Percentiles rank a stretch among this genome's conserved stretches.
Evolutionary conservation across 2,329 filamentous ascomycete species (phyloP).

Genomic region (Zymoseptoria pseudotritici): DNA sequence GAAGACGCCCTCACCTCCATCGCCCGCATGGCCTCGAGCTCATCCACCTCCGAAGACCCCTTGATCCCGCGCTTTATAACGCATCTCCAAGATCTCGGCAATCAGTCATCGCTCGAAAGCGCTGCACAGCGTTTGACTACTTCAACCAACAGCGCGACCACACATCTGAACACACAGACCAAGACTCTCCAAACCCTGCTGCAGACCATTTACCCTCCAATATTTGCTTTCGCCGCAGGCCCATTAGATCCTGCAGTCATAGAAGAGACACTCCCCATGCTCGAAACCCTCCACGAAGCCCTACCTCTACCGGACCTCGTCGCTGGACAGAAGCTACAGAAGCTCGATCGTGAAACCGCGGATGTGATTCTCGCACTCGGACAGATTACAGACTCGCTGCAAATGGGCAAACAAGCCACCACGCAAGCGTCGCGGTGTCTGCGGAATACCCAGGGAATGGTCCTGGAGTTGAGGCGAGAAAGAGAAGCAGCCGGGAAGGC

Average conservation of each 20-base stretch:
- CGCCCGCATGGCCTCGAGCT: conserved; percentile 27
- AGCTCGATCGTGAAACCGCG: conserved; percentile 57
- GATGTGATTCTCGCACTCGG: conserved; percentile 74
- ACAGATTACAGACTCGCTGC: conserved; percentile 80
- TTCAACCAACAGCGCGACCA: conserved; percentile 47
- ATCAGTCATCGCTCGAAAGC: conserved; percentile 28
- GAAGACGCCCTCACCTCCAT: conserved; percentile 30
- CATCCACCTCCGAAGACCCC: conserved; percentile 25
- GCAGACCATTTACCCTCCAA: conserved; percentile 58
- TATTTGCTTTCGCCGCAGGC: conserved; percentile 45
- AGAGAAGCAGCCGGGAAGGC: conserved; percentile 77
- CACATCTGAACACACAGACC: conserved; percentile 67
- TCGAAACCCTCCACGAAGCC: conserved; percentile 56
- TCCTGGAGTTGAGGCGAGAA: conserved; percentile 77
- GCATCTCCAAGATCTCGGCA: conserved; percentile 29
- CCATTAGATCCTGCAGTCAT: conserved; percentile 58
- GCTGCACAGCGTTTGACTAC: conserved; percentile 30
- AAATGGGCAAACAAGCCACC: conserved; percentile 87
- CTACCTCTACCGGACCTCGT: conserved; percentile 62
- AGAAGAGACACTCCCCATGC: conserved; percentile 61
- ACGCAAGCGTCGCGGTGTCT: conserved; percentile 72
- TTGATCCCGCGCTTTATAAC: conserved; percentile 26
- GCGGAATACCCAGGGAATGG: conserved; percentile 73
- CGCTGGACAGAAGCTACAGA: conserved; percentile 58
- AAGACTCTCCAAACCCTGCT: conserved; percentile 67